A percentile compares a stretch with the other conserved stretches of the same genome.
Evolutionary conservation across 495 filamentous ascomycete species (phyloP).

Genomic region (Lentithecium fluviatile): DNA sequence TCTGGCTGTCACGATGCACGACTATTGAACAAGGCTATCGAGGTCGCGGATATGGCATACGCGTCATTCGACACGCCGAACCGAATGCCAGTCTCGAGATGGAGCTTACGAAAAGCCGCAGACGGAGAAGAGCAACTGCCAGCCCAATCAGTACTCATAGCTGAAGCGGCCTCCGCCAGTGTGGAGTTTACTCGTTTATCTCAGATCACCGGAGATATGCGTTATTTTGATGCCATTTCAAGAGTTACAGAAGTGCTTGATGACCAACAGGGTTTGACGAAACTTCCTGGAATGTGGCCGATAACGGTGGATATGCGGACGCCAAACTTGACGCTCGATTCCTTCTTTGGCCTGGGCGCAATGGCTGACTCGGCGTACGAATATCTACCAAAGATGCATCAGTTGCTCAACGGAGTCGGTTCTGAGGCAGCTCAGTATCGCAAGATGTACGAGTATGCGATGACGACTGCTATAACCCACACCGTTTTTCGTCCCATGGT

Average conservation of each 20-base stretch:
- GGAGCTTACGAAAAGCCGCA: slow-evolving; percentile 48
- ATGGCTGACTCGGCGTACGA: slow-evolving; percentile 46
- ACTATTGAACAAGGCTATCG: slow-evolving; percentile 41
- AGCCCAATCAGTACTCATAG: slow-evolving; percentile 44
- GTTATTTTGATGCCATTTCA: slow-evolving; percentile 42
- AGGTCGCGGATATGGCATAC: slow-evolving; percentile 46
- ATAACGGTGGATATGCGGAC: slow-evolving; percentile 42
- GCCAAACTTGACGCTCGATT: slow-evolving; percentile 44
- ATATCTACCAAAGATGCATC: slow-evolving; percentile 41
- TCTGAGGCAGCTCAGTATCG: slow-evolving; percentile 43
- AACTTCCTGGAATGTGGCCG: slow-evolving; percentile 45
- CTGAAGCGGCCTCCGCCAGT: slow-evolving; percentile 43
- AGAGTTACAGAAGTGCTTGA: slow-evolving; percentile 39
- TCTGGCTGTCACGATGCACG: slow-evolving; percentile 36
- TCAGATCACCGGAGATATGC: slow-evolving; percentile 42
- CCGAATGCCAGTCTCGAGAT: slow-evolving; percentile 50
- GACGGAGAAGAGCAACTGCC: slow-evolving; percentile 46
- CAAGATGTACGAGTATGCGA: slow-evolving; percentile 46
- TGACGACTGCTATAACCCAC: slow-evolving; percentile 41
- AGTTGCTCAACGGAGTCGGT: slow-evolving; percentile 37
- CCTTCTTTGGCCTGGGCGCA: slow-evolving; percentile 41
- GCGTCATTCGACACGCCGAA: slow-evolving; percentile 45
- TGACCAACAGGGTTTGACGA: slow-evolving; percentile 41
- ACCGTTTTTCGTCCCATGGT: slow-evolving; percentile 51
- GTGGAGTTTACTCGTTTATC: slow-evolving; percentile 45